A percentile compares a stretch with the other conserved stretches of the same genome.
phyloP scores from a whole-genome alignment of 306 rosid species.

The Boehmeria nivea region DNA sequence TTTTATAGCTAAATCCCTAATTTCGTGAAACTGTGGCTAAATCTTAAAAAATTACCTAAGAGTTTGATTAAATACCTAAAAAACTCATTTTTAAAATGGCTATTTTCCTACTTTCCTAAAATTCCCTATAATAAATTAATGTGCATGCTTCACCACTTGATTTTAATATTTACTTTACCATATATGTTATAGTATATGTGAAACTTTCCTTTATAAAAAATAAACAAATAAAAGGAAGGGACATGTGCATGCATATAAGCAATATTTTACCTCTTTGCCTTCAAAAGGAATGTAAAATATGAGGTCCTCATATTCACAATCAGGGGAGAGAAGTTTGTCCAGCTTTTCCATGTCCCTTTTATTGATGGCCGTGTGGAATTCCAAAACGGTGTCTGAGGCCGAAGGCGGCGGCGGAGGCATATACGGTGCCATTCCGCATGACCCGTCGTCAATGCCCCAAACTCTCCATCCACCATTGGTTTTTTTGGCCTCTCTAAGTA shows the following conservation, averaged over 20 bases:
- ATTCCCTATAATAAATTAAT: no score
- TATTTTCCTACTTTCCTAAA: no score
- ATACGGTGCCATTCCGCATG: conserved; percentile 25
- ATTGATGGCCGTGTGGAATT: conserved; percentile 38
- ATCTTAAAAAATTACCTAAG: no score
- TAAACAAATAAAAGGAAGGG: neutral
- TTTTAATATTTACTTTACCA: no score
- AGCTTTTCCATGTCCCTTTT: conserved; percentile 16
- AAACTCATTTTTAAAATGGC: no score
- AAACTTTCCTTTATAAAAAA: no score
- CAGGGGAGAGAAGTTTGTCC: conserved; percentile 27
- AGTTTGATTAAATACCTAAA: no score
- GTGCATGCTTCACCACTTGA: no score
- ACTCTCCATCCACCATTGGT: conserved; percentile 33
- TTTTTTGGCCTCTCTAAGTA: neutral
- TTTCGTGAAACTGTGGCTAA: no score
- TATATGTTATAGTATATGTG: no score
- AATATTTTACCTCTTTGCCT: conserved; percentile 22
- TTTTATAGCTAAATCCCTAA: no score
- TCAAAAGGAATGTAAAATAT: conserved; percentile 29
- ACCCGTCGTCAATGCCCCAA: conserved; percentile 26
- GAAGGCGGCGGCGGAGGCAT: conserved; percentile 18
- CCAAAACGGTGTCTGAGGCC: neutral
- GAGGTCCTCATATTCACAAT: conserved; percentile 36
- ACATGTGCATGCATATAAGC: neutral